These are phyloP conservation scores for Phlyctochytrium planicorne DNA, from an alignment of 192 early-diverging fungal genomes.

Conservation along the genomic window DNA sequence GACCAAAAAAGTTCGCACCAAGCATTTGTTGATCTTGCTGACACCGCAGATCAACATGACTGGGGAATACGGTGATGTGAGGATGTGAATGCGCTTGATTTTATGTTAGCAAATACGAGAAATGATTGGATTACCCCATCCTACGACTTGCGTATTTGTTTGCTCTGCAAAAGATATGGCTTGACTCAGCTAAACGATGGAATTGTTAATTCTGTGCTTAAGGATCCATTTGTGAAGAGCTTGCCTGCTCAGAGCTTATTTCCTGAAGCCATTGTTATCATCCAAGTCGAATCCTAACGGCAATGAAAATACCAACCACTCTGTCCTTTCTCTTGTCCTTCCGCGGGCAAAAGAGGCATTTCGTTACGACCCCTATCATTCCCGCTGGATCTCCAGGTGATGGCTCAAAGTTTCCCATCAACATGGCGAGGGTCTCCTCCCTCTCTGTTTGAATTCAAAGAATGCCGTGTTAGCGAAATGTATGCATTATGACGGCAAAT, in stretches of 20 bases:
- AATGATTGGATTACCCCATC: conserved; percentile 34
- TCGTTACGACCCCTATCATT: conserved; percentile 15
- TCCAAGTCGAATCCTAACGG: background rate
- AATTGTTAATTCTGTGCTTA: too few relatives aligned
- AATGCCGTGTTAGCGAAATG: background rate
- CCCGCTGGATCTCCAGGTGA: background rate
- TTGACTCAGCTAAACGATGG: conserved; percentile 25
- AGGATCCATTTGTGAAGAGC: too few relatives aligned
- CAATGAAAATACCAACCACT: conserved; percentile 23
- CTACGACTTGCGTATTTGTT: conserved; percentile 31
- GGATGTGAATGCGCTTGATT: conserved; percentile 44
- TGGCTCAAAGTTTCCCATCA: conserved; percentile 27
- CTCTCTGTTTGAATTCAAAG: conserved; percentile 26
- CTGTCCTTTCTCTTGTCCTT: conserved; percentile 52
- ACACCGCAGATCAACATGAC: conserved; percentile 44
- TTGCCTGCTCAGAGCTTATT: conserved; percentile 31
- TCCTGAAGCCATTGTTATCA: conserved; percentile 8
- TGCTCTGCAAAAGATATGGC: conserved; percentile 38
- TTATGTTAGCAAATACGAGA: background rate
- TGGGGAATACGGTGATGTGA: conserved; percentile 47
- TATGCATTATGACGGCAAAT: too few relatives aligned
- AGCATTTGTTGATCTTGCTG: conserved; percentile 44
- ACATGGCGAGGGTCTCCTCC: conserved; percentile 41
- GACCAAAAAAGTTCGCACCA: conserved; percentile 40
- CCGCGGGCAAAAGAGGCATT: conserved; percentile 34